phyloP scores from a whole-genome alignment of 805 yeast genomes.

The Ogataea angusta region DNA sequence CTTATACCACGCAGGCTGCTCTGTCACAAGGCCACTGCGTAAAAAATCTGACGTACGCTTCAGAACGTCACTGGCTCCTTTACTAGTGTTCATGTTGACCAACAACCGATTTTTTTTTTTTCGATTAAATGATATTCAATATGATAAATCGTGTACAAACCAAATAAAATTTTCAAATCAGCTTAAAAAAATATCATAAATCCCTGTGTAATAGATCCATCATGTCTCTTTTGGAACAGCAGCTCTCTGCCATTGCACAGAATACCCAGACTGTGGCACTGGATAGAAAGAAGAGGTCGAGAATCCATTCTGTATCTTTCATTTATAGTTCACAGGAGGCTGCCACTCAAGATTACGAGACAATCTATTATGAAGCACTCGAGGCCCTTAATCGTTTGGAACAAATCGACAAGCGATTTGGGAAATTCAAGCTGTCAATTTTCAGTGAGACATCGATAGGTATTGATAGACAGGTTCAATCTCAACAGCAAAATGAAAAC shows the following conservation, averaged over 20 bases:
- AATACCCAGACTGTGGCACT: constrained; percentile 68
- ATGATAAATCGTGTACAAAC: constrained; percentile 2
- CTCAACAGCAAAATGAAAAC: constrained; percentile 71
- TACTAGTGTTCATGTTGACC: constrained; percentile 62
- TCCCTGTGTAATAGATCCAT: not conserved
- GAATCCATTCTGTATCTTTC: constrained; percentile 83
- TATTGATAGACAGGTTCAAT: constrained; percentile 79
- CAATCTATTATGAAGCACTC: constrained; percentile 64
- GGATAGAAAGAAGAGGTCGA: constrained; percentile 83
- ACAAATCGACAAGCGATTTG: constrained; percentile 71
- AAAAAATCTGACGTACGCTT: constrained; percentile 78
- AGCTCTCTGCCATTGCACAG: constrained; percentile 66
- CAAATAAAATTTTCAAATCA: constrained; percentile 11
- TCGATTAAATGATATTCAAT: not conserved
- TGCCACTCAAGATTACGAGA: constrained; percentile 90
- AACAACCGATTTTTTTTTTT: constrained; percentile 3
- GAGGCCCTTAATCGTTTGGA: constrained; percentile 76
- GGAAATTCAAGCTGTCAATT: constrained; percentile 62
- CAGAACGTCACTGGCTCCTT: constrained; percentile 70
- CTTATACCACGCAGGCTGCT: constrained; percentile 86
- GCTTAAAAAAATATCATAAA: constrained; percentile 2
- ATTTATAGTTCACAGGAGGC: constrained; percentile 84
- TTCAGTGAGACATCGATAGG: constrained; percentile 79
- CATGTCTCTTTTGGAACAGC: constrained; percentile 65
- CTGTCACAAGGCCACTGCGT: constrained; percentile 60